Percentiles rank a stretch among this genome's conserved stretches.
Evolutionary conservation across 2,329 filamentous ascomycete genomes (phyloP).

Genomic region (Sarocladium oryzae): DNA sequence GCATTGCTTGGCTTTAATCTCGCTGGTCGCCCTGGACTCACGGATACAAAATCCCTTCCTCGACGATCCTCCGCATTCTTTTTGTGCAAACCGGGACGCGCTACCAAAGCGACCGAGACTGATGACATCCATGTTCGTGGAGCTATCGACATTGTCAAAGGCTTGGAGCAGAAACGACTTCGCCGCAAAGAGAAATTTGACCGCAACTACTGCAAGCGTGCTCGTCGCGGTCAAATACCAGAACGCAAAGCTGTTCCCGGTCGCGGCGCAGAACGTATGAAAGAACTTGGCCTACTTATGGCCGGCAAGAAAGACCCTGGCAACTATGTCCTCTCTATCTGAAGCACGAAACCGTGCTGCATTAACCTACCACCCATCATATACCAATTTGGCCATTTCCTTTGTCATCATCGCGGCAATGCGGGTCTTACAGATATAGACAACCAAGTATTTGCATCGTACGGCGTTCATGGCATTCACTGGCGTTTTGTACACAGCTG

Average conservation of each 20-base stretch:
- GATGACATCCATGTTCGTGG: conserved; percentile 67
- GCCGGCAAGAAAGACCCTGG: conserved; percentile 70
- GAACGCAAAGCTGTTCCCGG: conserved; percentile 64
- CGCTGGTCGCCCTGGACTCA: conserved; percentile 56
- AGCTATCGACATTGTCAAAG: conserved; percentile 97
- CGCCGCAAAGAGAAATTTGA: conserved; percentile 88
- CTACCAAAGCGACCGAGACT: conserved; percentile 24
- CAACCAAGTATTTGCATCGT: conserved; percentile 4
- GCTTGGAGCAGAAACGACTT: conserved; percentile 88
- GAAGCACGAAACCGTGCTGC: conserved; percentile 17
- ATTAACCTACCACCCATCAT: background rate
- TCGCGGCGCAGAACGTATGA: conserved; percentile 87
- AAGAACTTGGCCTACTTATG: conserved; percentile 73
- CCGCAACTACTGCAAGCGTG: conserved; percentile 81
- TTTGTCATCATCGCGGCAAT: conserved; percentile 10
- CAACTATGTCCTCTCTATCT: conserved; percentile 73
- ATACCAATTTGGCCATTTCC: conserved; percentile 4
- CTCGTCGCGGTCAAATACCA: conserved; percentile 58
- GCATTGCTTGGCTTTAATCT: conserved; percentile 30
- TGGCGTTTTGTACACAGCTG: background rate
- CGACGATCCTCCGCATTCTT: conserved; percentile 64
- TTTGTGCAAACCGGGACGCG: conserved; percentile 31
- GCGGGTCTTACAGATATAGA: background rate
- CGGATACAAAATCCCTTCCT: conserved; percentile 80
- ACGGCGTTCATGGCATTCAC: conserved; percentile 3